Evolutionary conservation across 768 basidiomycete species (phyloP), one percentile per base, ranked within the genome.

Genomic region (Rhodosporidiobolus odoratus): DNA sequence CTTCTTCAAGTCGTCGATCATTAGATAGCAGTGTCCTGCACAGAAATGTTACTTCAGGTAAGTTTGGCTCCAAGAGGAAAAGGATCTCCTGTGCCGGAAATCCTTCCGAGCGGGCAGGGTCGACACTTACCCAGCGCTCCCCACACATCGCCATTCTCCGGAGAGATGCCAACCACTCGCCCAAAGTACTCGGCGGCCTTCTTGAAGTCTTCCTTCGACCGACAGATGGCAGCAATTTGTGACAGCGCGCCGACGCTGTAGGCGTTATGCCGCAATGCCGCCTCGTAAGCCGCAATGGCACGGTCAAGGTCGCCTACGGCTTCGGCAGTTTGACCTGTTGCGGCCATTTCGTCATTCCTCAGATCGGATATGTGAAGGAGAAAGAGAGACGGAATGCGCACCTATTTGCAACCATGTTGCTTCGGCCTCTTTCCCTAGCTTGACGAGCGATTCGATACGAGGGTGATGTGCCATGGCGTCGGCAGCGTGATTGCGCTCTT

Each of bases 101-200:
- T n/a, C n/a, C n/a, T n/a, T n/a, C n/a, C n/a, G n/a, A n/a, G n/a
- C n/a, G n/a, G n/a, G n/a, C n/a, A n/a, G n/a, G n/a, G n/a, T n/a
- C n/a, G n/a, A n/a, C n/a, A 52, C 79, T 69, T 62, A 83, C 92
- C 93, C 68, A 99, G 85, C 0, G 94, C 92, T 77, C 91, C 92
- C 95, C 95, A 98, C 66, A 96, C 91, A 83, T 98, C 95, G 78
- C 95, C 95, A 81, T 96, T 96, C 81, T 96, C 92, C 81, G 92
- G 91, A 76, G 93, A 88, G 66, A 96, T 84, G 74, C 84, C 83
- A 64, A 98, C 85, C 30, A 94, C 92, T 56, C 94, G 88, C 76
- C 96, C 91, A 79, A 96, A 98, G 82, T 90, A 96, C 69, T 97
- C 95, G 79, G 97, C 88, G 58, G 95, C 95, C 87, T 92, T 94